Percentiles rank a stretch among this genome's conserved stretches.
Conservation (phyloP, 2,329 filamentous ascomycete species). For the Clarireedia sp. region DNA sequence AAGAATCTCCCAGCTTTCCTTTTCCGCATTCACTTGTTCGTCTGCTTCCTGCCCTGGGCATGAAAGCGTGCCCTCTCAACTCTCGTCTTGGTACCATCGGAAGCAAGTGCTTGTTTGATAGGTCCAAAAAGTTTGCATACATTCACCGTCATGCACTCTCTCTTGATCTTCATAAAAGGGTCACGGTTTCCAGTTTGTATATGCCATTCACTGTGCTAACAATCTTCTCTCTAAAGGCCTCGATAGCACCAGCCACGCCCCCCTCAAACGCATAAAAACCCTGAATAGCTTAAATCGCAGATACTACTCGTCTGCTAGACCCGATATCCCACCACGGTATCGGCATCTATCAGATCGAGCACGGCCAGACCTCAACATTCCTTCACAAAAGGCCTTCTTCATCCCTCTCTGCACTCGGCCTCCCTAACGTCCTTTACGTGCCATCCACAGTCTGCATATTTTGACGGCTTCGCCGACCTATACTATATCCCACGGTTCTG, state of each 20-base stretch:
- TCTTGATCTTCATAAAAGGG: background rate
- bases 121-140: background rate
- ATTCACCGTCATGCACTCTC: background rate
- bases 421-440: constrained; percentile 75
- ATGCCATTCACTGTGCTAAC: constrained; percentile 7
- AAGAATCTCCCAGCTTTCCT: constrained; percentile 32
- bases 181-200: background rate
- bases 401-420: constrained; percentile 77
- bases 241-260: constrained; percentile 50
- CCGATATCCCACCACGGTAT: constrained; percentile 80
- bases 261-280: constrained; percentile 11
- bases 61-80: too few relatives aligned
- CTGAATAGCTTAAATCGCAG: constrained; percentile 36
- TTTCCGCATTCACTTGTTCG: background rate
- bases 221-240: constrained; percentile 36
- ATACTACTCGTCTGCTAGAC: constrained; percentile 68
- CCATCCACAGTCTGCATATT: constrained; percentile 50
- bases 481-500: constrained; percentile 53
- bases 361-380: constrained; percentile 68
- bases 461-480: constrained; percentile 70
- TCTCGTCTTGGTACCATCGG: too few relatives aligned
- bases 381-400: constrained; percentile 72
- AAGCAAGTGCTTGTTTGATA: background rate
- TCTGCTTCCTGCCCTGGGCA: background rate
- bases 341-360: constrained; percentile 68